Evolutionary conservation across 306 rosid species (phyloP).

Genomic region (Begonia loranthoides): DNA sequence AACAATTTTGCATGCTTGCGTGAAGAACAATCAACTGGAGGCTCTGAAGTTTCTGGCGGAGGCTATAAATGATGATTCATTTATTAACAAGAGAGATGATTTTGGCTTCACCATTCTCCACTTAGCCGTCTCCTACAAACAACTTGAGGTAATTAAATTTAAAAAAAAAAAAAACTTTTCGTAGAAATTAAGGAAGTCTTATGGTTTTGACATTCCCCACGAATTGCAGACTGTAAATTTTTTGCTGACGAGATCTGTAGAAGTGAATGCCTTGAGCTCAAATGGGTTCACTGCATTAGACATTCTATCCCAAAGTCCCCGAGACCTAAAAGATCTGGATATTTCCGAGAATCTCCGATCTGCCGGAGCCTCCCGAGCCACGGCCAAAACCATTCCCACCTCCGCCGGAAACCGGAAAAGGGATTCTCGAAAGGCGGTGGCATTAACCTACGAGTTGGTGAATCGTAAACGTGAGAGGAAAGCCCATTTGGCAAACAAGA

Average conservation of each 20-base stretch:
- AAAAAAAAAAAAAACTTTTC: neutral
- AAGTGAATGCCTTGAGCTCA: conserved; percentile 14
- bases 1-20: conserved; percentile 21
- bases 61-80: conserved; percentile 4
- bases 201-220: neutral
- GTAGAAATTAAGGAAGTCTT: neutral
- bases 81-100: conserved; percentile 12
- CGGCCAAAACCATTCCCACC: too few relatives aligned
- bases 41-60: conserved; percentile 13
- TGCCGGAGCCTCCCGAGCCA: too few relatives aligned
- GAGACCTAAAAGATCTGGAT: too few relatives aligned
- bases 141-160: conserved; percentile 10
- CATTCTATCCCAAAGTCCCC: too few relatives aligned
- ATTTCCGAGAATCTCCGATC: too few relatives aligned
- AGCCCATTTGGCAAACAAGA: too few relatives aligned
- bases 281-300: too few relatives aligned
- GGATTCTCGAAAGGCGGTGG: too few relatives aligned
- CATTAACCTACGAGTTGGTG: too few relatives aligned
- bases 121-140: conserved; percentile 20
- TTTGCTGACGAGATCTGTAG: conserved; percentile 1
- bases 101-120: conserved; percentile 19
- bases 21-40: conserved; percentile 15
- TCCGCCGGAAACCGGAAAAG: too few relatives aligned
- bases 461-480: too few relatives aligned
- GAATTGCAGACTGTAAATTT: conserved; percentile 14